Base-by-base conservation (phyloP, 495 filamentous ascomycete genomes). In the Trichodelitschia bisporula region DNA sequence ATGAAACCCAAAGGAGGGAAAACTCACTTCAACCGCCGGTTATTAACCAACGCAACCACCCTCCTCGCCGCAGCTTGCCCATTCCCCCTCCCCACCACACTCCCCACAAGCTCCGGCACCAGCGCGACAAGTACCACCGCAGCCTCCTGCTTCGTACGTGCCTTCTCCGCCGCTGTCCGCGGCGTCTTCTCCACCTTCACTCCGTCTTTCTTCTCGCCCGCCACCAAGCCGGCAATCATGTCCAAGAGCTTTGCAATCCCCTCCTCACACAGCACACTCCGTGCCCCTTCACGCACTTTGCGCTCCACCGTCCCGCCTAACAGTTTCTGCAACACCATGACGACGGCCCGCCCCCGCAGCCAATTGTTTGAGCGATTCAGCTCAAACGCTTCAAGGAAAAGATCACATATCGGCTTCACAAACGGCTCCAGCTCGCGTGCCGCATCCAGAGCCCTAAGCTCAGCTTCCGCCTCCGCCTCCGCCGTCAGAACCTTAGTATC, bases 351-450 rank as follows among this genome's bases (percentile, higher is more conserved):
- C 5, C 86, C 89, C 12, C 89, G 75, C 4, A 99, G 65, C 74
- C 74, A 80, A 46, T 89, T 95, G 49, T 83, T 91, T 12, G 80
- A 83, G 18, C 71, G 67, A 44, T 92, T 91, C 16, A 95, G 63
- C 45, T 92, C 82, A 47, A 99, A 99, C 8, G 78, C 62, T 54
- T 95, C 89, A 23, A 95, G 68, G 49, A 99, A 99, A 31, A 95
- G 65, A 48, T 99, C 86, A 49, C 82, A 93, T 38, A 99, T 91
- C 4, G 89, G 89, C 44, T 91, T 95, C 38, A 99, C 82, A 48
- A 99, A 93, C 4, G 89, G 89, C 44, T 90, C 78, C 0, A 79
- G 57, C 40, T 90, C 78, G 34, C 72, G 69, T 37, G 35, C 19
- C 5, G 79, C 68, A 43, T 93, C 86, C 39, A 91, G 95, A 3